phyloP scores from a whole-genome alignment of 1,284 basidiomycete genomes.

The Leccinum colubrinum region DNA sequence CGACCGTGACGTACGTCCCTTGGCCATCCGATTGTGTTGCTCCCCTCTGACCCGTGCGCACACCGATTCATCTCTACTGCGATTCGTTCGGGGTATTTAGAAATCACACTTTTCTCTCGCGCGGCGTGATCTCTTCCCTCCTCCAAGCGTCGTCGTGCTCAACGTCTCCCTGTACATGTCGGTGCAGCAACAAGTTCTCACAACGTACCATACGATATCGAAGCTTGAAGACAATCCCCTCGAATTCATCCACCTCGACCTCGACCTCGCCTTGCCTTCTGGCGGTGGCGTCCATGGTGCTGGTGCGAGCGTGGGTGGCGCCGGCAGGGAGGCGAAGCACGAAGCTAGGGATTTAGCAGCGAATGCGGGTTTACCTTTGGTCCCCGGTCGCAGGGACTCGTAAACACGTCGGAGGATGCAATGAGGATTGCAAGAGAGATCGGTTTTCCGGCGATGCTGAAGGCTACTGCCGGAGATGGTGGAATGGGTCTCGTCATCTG shows the following conservation, averaged over 20 bases:
- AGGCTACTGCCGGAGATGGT: slow-evolving; percentile 70
- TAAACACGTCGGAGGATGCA: slow-evolving; percentile 45
- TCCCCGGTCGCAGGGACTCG: slow-evolving; percentile 57
- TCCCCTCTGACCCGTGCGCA: too few species aligned
- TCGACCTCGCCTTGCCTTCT: slow-evolving; percentile 58
- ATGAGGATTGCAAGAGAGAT: slow-evolving; percentile 39
- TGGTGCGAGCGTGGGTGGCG: slow-evolving; percentile 39
- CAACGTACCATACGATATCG: slow-evolving; percentile 80
- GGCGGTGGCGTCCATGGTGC: slow-evolving; percentile 25
- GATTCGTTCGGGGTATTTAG: too few species aligned
- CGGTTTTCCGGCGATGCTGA: slow-evolving; percentile 67
- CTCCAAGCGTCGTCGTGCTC: too few species aligned
- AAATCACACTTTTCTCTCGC: too few species aligned
- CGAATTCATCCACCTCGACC: slow-evolving; percentile 91
- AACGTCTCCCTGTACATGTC: too few species aligned
- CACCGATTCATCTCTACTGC: too few species aligned
- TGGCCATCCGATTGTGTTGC: too few species aligned
- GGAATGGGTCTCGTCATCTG: slow-evolving; percentile 71
- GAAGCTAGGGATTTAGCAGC: too few species aligned
- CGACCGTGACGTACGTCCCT: too few species aligned
- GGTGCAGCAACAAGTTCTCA: too few species aligned
- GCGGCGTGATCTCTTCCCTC: too few species aligned
- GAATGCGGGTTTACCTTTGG: slow-evolving; percentile 12
- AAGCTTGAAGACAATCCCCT: slow-evolving; percentile 97
- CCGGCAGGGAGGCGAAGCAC: slow-evolving; percentile 31